These are phyloP conservation scores for Casaregolazyma suthepensis DNA, from an alignment of 1,139 yeast genomes.

Conservation along the genomic window DNA sequence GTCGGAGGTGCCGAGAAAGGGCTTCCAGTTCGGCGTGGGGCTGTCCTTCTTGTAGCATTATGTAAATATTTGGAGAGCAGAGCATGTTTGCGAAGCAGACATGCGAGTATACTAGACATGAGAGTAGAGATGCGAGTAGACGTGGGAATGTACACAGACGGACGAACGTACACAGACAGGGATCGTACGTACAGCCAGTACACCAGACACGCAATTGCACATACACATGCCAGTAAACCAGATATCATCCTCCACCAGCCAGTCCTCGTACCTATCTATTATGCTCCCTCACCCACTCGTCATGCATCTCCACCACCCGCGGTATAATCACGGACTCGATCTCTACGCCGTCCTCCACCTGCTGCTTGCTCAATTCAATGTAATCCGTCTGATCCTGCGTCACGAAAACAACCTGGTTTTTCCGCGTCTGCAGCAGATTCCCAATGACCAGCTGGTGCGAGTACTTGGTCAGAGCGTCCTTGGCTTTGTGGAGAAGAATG, in stretches of 20 bases:
- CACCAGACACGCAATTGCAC: too few relatives aligned
- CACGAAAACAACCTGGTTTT: slow-evolving; percentile 83
- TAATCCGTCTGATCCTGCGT: slow-evolving; percentile 44
- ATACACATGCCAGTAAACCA: too few relatives aligned
- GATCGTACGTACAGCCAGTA: too few relatives aligned
- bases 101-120: too few relatives aligned
- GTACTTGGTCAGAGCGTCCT: slow-evolving; percentile 72
- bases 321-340: slow-evolving; percentile 80
- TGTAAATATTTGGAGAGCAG: background rate
- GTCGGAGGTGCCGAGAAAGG: slow-evolving; percentile 68
- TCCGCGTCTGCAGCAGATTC: slow-evolving; percentile 82
- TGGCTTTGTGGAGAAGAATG: slow-evolving; percentile 69
- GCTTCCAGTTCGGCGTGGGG: slow-evolving; percentile 90
- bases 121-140: too few relatives aligned
- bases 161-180: too few relatives aligned
- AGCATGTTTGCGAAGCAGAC: too few relatives aligned
- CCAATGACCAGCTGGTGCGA: slow-evolving; percentile 95
- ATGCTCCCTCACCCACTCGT: slow-evolving; percentile 45
- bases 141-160: too few relatives aligned
- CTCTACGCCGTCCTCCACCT: slow-evolving; percentile 42
- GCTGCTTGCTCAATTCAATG: slow-evolving; percentile 45
- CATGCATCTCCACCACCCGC: slow-evolving; percentile 57
- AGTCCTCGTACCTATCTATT: too few relatives aligned
- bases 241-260: too few relatives aligned
- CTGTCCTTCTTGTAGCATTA: slow-evolving; percentile 57